phyloP scores from a whole-genome alignment of 352 stramenopile species.

The Globisporangium cystogenes region DNA sequence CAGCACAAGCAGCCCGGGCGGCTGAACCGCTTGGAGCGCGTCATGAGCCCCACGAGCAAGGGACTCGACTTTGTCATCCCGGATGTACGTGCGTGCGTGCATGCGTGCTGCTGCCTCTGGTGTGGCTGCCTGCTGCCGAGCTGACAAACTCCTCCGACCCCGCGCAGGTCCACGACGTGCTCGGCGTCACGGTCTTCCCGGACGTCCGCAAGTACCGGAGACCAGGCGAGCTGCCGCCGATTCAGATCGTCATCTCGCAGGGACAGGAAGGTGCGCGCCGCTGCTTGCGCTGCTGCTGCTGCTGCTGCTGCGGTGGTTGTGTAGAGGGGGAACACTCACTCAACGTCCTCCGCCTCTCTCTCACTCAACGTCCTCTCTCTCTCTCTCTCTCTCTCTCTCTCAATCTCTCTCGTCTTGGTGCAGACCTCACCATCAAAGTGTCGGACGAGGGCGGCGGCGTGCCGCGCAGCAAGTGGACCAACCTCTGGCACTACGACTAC shows the following conservation, averaged over 20 bases:
- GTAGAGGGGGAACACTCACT: too few species aligned
- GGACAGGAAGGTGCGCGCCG: constrained; percentile 66
- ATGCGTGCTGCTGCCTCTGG: not conserved
- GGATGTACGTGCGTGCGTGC: too few species aligned
- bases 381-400: too few species aligned
- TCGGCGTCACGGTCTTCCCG: constrained; percentile 72
- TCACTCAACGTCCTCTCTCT: too few species aligned
- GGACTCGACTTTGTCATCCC: constrained; percentile 73
- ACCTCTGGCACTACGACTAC: constrained; percentile 99
- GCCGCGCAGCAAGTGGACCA: constrained; percentile 93
- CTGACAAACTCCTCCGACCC: not conserved
- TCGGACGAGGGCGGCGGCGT: constrained; percentile 98
- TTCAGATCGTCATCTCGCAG: constrained; percentile 98
- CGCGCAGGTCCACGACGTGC: constrained; percentile 32
- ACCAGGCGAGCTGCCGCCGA: constrained; percentile 74
- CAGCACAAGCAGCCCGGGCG: constrained; percentile 26
- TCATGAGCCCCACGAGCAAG: constrained; percentile 64
- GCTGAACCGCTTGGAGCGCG: constrained; percentile 48
- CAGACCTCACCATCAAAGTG: constrained; percentile 96
- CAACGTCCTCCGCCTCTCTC: too few species aligned
- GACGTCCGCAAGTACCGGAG: constrained; percentile 65
- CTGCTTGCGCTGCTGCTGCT: not conserved
- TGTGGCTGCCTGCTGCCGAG: too few species aligned
- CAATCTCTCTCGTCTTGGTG: too few species aligned
- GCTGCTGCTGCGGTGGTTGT: not conserved